phyloP scores from a whole-genome alignment of 768 basidiomycete species.

The Suillus bovinus region DNA sequence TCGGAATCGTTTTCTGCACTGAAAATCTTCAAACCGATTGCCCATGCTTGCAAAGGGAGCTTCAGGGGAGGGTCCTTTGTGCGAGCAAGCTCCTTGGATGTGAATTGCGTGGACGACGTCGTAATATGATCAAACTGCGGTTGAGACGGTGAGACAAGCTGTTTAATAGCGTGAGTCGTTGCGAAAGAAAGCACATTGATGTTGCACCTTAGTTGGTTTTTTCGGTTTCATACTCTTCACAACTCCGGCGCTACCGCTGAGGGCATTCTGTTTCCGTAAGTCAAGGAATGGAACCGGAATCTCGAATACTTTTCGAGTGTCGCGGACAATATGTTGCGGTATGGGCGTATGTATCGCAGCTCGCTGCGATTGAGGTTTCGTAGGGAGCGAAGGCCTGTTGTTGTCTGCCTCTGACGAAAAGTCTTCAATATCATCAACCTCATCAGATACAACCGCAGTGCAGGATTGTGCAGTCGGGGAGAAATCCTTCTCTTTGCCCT shows the following conservation, averaged over 20 bases:
- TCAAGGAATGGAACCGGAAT: neutral
- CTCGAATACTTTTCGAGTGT: conserved; percentile 17
- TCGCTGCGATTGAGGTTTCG: conserved; percentile 1
- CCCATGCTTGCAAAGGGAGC: conserved; percentile 30
- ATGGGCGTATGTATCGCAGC: conserved; percentile 11
- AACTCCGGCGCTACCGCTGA: conserved; percentile 1
- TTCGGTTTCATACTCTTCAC: conserved; percentile 27
- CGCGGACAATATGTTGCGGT: conserved; percentile 14
- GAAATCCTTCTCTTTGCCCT: conserved; percentile 22
- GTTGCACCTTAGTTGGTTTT: conserved; percentile 21
- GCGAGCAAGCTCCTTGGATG: neutral
- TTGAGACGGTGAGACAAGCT: neutral
- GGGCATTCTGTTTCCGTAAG: conserved; percentile 8
- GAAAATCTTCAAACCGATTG: conserved; percentile 21
- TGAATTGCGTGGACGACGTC: conserved; percentile 31
- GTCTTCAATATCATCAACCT: conserved; percentile 8
- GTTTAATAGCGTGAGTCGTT: neutral
- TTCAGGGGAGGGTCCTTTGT: conserved; percentile 7
- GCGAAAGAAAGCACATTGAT: neutral
- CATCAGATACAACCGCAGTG: conserved; percentile 8
- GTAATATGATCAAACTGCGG: conserved; percentile 21
- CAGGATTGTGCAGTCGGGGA: neutral
- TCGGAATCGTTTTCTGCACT: neutral
- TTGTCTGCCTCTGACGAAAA: conserved; percentile 25
- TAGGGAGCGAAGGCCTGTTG: neutral